A percentile compares a stretch with the other conserved stretches of the same genome.
Conservation (phyloP, 2,329 filamentous ascomycete species). For the Aspergillus pseudonomiae region DNA sequence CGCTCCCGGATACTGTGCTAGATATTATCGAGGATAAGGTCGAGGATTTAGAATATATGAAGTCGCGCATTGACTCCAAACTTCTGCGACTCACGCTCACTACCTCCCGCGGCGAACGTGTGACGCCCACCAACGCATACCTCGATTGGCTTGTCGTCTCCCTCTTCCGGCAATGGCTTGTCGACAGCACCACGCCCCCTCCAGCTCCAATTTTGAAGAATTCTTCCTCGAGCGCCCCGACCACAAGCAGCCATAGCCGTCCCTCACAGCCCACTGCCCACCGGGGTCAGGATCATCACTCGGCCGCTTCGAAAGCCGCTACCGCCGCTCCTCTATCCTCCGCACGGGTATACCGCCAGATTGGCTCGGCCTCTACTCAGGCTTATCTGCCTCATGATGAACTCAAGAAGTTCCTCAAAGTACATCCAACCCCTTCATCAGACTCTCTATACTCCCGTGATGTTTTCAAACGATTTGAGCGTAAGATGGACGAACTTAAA, state of each 20-base stretch:
- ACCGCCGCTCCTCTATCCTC: conserved; percentile 33
- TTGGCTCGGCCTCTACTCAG: conserved; percentile 65
- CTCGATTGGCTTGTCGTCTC: conserved; percentile 88
- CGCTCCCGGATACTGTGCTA: conserved; percentile 73
- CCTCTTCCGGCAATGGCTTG: conserved; percentile 89
- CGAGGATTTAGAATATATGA: conserved; percentile 83
- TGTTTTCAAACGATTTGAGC: conserved; percentile 82
- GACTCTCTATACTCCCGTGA: conserved; percentile 74
- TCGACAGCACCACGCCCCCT: conserved; percentile 81
- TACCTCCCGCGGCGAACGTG: conserved; percentile 78
- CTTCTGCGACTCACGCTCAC: conserved; percentile 80
- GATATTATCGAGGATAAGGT: conserved; percentile 95
- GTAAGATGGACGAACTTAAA: conserved; percentile 86
- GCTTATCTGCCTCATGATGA: conserved; percentile 82
- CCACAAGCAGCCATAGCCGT: conserved; percentile 12
- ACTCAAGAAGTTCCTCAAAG: conserved; percentile 85
- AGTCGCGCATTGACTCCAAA: conserved; percentile 76
- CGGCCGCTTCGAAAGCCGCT: conserved; percentile 24
- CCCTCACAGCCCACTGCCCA: conserved; percentile 15
- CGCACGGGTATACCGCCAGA: conserved; percentile 75
- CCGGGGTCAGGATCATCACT: conserved; percentile 13
- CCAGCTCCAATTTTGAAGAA: conserved; percentile 55
- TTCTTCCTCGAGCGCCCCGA: conserved; percentile 16
- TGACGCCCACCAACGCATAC: conserved; percentile 77
- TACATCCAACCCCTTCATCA: conserved; percentile 65